Conservation (phyloP, 257 asterid species). For the Rubia yunnanensis region DNA sequence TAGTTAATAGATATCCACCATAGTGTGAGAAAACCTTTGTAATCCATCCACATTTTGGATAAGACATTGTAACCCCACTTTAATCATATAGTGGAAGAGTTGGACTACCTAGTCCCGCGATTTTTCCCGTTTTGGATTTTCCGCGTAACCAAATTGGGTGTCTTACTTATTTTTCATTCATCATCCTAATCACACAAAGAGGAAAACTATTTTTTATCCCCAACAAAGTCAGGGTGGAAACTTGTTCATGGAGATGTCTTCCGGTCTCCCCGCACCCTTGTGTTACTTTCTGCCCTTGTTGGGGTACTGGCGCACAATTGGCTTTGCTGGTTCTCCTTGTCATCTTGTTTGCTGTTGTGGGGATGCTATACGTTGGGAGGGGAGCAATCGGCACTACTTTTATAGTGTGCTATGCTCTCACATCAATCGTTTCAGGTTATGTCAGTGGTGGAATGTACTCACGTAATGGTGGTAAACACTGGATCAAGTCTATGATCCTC, state of each 20-base stretch:
- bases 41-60: no score
- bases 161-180: no score
- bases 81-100: no score
- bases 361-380: slow-evolving; percentile 59
- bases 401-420: slow-evolving; percentile 52
- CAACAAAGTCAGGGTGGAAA: slow-evolving; percentile 70
- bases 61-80: no score
- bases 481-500: slow-evolving; percentile 58
- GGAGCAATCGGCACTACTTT: slow-evolving; percentile 56
- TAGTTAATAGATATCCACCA: no score
- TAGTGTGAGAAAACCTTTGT: no score
- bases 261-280: slow-evolving; percentile 38
- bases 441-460: slow-evolving; percentile 62
- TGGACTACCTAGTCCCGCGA: no score
- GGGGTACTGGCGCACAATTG: slow-evolving; percentile 58
- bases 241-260: slow-evolving; percentile 64
- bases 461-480: slow-evolving; percentile 56
- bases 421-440: slow-evolving; percentile 56
- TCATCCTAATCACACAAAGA: no score
- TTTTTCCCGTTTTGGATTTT: no score
- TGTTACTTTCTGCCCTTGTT: slow-evolving; percentile 46
- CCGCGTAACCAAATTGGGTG: no score
- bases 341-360: slow-evolving; percentile 44
- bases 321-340: slow-evolving; percentile 53
- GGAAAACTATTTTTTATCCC: no score